Percentiles rank a stretch among this genome's conserved stretches.
phyloP scores from a whole-genome alignment of 2,329 filamentous ascomycete species.

The Macrophomina pseudophaseolina region DNA sequence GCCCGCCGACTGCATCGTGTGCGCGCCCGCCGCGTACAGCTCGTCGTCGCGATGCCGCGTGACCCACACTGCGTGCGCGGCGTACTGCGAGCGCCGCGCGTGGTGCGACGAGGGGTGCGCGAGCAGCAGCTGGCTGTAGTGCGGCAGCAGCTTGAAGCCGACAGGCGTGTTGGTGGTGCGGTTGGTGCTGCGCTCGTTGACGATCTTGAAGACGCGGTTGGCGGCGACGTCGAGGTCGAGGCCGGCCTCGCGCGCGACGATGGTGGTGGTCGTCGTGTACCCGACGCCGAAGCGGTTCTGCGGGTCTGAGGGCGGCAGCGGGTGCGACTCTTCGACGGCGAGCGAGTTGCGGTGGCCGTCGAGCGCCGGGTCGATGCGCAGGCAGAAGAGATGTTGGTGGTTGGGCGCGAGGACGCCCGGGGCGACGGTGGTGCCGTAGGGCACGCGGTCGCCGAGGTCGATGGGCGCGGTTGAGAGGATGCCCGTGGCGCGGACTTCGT shows the following conservation, averaged over 20 bases:
- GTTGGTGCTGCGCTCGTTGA: conserved; percentile 55
- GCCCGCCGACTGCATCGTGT: conserved; percentile 35
- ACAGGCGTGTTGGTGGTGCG: conserved; percentile 54
- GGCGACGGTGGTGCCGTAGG: conserved; percentile 48
- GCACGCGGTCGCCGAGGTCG: conserved; percentile 39
- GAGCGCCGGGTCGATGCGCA: conserved; percentile 51
- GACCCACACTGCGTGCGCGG: conserved; percentile 36
- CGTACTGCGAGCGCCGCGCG: conserved; percentile 35
- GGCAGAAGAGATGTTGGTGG: conserved; percentile 51
- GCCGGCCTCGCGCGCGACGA: conserved; percentile 29
- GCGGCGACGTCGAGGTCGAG: conserved; percentile 32
- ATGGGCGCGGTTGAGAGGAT: conserved; percentile 50
- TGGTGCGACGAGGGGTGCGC: conserved; percentile 34
- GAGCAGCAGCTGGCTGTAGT: conserved; percentile 35
- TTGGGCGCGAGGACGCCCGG: conserved; percentile 51
- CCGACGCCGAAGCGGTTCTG: conserved; percentile 22
- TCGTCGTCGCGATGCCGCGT: conserved; percentile 36
- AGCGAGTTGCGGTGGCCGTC: conserved; percentile 45
- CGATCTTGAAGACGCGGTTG: conserved; percentile 53
- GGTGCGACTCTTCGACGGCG: conserved; percentile 34
- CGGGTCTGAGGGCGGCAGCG: conserved; percentile 29
- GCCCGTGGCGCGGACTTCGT: conserved; percentile 51
- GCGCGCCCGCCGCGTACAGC: conserved; percentile 33
- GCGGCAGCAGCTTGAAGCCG: conserved; percentile 56
- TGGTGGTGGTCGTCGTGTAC: conserved; percentile 2